Evolutionary conservation across 495 filamentous ascomycete genomes (phyloP).

Genomic region (Penicillium ucsense): DNA sequence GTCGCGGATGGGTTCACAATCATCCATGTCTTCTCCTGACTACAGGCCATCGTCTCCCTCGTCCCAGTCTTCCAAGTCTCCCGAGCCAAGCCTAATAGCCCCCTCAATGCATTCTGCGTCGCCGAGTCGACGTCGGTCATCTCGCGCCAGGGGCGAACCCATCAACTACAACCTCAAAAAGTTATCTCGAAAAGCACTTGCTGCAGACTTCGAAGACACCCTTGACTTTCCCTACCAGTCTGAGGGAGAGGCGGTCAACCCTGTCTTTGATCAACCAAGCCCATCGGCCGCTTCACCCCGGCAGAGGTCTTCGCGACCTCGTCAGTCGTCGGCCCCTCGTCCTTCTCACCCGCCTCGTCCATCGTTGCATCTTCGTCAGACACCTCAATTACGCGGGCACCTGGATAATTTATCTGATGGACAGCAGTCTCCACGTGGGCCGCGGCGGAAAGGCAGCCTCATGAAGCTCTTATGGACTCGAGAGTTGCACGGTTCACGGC

Average conservation of each 20-base stretch:
- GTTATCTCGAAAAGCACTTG: background rate
- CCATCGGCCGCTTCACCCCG: no score
- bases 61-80: background rate
- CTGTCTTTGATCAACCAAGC: background rate
- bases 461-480: constrained; percentile 16
- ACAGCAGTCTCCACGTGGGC: background rate
- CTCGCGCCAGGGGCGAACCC: constrained; percentile 3
- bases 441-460: background rate
- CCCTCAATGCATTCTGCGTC: background rate
- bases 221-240: background rate
- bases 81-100: background rate
- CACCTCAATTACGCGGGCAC: background rate
- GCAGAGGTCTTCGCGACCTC: no score
- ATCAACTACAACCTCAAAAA: constrained; percentile 8
- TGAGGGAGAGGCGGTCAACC: background rate
- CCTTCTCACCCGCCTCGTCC: background rate
- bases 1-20: background rate
- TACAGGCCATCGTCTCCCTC: background rate
- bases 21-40: constrained; percentile 2
- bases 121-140: constrained; percentile 2
- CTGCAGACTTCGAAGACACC: background rate
- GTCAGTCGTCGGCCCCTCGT: background rate
- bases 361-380: background rate
- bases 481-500: constrained; percentile 11
- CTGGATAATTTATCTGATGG: background rate